Conservation (phyloP, 371 early-diverging fungal species). For the Mucor racemosus region DNA sequence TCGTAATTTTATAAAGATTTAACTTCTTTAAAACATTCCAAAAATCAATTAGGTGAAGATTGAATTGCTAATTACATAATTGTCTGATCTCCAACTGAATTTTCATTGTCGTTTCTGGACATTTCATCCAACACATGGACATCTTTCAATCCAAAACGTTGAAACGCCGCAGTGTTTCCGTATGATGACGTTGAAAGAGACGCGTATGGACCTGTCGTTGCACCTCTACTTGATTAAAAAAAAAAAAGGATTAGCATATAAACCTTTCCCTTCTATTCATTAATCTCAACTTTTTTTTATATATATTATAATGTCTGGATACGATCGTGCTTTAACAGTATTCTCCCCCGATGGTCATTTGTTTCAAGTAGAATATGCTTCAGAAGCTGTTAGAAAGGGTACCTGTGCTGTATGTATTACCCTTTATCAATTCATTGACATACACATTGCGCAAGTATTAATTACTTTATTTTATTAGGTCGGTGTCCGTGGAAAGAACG, state of each 20-base stretch:
- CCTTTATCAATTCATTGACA: too few species aligned
- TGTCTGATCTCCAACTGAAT: too few species aligned
- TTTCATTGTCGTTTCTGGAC: too few species aligned
- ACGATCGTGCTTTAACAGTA: slow-evolving; percentile 96
- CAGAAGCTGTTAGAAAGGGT: slow-evolving; percentile 98
- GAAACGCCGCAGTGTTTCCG: too few species aligned
- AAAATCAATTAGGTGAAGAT: too few species aligned
- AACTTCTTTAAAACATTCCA: too few species aligned
- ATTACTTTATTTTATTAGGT: slow-evolving; percentile 67
- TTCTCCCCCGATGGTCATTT: slow-evolving; percentile 99
- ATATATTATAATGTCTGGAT: slow-evolving; percentile 55
- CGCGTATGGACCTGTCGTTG: neutral
- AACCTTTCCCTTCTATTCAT: neutral
- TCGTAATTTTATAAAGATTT: too few species aligned
- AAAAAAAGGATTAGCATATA: neutral
- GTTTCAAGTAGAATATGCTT: slow-evolving; percentile 99
- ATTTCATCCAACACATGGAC: too few species aligned
- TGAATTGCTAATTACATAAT: too few species aligned
- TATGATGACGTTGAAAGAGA: too few species aligned
- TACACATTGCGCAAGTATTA: too few species aligned
- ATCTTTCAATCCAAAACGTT: too few species aligned
- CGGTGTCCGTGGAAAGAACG: slow-evolving; percentile 92
- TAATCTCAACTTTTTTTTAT: neutral
- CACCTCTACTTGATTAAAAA: neutral
- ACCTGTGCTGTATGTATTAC: slow-evolving; percentile 87